phyloP scores from a whole-genome alignment of 2,329 filamentous ascomycete genomes.

The Phyllosticta citriasiana region DNA sequence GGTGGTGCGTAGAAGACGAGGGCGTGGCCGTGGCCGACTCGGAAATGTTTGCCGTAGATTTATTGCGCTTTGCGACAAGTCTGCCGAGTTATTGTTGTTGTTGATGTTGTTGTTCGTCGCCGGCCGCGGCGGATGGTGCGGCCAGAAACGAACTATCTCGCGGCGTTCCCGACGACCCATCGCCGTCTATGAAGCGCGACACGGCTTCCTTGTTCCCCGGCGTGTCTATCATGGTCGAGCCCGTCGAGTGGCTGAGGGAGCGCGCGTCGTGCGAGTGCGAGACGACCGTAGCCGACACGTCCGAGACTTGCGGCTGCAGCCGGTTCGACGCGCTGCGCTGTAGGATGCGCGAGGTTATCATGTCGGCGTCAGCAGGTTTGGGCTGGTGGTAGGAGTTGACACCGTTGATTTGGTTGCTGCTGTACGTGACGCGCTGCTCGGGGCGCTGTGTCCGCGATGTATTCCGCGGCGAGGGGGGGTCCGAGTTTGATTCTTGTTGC shows the following conservation, averaged over 20 bases:
- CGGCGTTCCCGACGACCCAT: conserved; percentile 32
- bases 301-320: conserved; percentile 55
- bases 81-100: conserved; percentile 7
- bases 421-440: conserved; percentile 4
- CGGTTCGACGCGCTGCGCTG: conserved; percentile 53
- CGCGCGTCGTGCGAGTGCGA: conserved; percentile 26
- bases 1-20: neutral
- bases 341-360: conserved; percentile 57
- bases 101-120: neutral
- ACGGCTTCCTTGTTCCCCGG: conserved; percentile 31
- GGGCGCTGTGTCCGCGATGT: conserved; percentile 9
- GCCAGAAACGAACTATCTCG: conserved; percentile 28
- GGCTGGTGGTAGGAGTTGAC: conserved; percentile 23
- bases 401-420: conserved; percentile 18
- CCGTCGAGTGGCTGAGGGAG: conserved; percentile 21
- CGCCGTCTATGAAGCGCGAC: conserved; percentile 36
- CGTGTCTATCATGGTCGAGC: conserved; percentile 30
- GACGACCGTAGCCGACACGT: conserved; percentile 45
- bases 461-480: conserved; percentile 21
- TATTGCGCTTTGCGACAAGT: conserved; percentile 28
- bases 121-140: conserved; percentile 13
- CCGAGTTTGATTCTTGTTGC: conserved; percentile 8
- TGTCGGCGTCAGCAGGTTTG: conserved; percentile 44
- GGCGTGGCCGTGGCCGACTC: conserved; percentile 6
- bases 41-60: conserved; percentile 28